Evolutionary conservation across 1,284 basidiomycete species (phyloP), one percentile per base, ranked within the genome.

Genomic region (Rhodotorula mucilaginosa): DNA sequence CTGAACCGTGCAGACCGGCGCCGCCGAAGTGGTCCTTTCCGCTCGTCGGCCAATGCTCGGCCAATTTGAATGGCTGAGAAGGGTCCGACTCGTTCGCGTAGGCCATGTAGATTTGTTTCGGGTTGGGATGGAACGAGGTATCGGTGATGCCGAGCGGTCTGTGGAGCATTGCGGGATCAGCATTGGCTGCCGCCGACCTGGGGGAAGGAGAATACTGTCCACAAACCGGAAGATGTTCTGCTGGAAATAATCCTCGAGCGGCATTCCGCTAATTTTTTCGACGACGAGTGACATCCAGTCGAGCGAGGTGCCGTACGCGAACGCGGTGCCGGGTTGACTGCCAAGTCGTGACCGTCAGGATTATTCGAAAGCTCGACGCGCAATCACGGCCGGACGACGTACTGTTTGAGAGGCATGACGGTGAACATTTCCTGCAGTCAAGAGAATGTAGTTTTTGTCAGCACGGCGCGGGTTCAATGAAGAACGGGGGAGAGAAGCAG

Each of bases 81-180:
- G 57, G 39, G 16, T 58, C 19, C 3, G n/a, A 3, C 18, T 34
- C 10, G n/a, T 58, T 5, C 8, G 48, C 57, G 15, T 60, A 60
- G 34, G 61, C 56, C 61, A 68, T 63, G 48, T 58, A 34, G 26
- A 68, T 59, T 18, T 68, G 61, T 3, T 26, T 13, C 5, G 56
- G 39, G 57, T 63, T 52, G 57, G 49, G 48, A 12, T 49, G 19
- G 65, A 54, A 73, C 5, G 71, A 69, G 21, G 71, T 60, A 52
- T 75, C 74, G 51, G 46, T 56, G 61, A 75, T 75, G 21, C 59
- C 71, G 65, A 75, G 71, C 15, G 74, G 74, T 5, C 71, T 74
- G 49, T 16, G 5, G 13, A 15, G 6, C 4, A 12, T 23, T 15
- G 2, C 52, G 3, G 13, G 21, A 54, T 23, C 23, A 54, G n/a